Percentiles rank a stretch among this genome's conserved stretches.
Evolutionary conservation across 2,329 filamentous ascomycete species (phyloP).

Genomic region (Xylaria sp.): DNA sequence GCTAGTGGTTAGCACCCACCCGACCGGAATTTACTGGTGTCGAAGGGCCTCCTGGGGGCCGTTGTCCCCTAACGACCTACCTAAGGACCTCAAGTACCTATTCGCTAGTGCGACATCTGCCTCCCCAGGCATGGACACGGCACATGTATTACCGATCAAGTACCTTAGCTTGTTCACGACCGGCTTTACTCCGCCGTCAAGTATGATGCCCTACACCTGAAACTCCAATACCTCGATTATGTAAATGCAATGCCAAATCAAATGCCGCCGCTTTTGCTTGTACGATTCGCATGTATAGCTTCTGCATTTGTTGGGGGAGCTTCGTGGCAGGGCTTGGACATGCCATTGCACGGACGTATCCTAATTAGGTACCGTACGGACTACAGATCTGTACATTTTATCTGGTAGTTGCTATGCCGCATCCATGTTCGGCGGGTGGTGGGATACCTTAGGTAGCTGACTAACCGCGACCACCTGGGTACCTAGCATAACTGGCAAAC

Average conservation of each 20-base stretch:
- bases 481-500: neutral
- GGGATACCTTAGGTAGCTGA: slow-evolving; percentile 1
- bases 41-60: too few species aligned
- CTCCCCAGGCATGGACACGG: neutral
- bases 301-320: neutral
- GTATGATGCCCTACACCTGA: neutral
- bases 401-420: slow-evolving; percentile 3
- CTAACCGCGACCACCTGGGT: neutral
- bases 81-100: neutral
- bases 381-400: too few species aligned
- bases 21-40: too few species aligned
- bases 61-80: too few species aligned
- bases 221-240: neutral
- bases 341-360: too few species aligned
- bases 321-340: neutral
- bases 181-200: too few species aligned
- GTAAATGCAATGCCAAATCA: neutral
- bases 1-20: too few species aligned
- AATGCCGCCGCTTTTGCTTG: neutral
- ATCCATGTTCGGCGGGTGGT: slow-evolving; percentile 4
- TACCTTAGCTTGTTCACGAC: too few species aligned
- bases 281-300: neutral
- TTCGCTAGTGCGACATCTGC: neutral
- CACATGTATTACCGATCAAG: neutral
- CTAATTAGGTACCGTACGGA: too few species aligned